Evolutionary conservation across 208 protist species (phyloP).

Genomic region (Leishmania gerbilli): DNA sequence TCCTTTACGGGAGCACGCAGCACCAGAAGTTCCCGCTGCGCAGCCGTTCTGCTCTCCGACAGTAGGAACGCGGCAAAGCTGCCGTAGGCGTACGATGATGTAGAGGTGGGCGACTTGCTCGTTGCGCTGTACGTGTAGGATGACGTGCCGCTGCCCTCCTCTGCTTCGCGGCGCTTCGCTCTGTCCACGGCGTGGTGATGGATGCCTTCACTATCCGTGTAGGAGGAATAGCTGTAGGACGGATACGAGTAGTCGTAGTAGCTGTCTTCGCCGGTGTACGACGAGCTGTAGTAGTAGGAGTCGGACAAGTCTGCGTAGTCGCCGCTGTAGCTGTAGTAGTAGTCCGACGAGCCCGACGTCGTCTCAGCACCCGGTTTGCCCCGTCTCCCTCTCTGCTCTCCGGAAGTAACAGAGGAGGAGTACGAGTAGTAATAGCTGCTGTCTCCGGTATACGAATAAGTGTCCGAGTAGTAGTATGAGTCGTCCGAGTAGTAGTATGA

Average conservation of each 20-base stretch:
- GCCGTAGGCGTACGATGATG: constrained; percentile 40
- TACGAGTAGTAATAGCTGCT: constrained; percentile 28
- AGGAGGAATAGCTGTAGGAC: constrained; percentile 19
- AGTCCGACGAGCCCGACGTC: constrained; percentile 5
- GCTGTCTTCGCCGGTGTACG: constrained; percentile 9
- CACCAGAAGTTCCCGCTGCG: constrained; percentile 45
- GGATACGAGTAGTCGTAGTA: constrained; percentile 7
- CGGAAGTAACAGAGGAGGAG: constrained; percentile 9
- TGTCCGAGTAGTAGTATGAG: constrained; percentile 3
- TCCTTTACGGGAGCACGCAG: constrained; percentile 45
- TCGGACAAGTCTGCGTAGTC: constrained; percentile 26
- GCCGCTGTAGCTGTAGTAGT: constrained; percentile 12
- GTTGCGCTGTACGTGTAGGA: constrained; percentile 25
- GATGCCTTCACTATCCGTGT: constrained; percentile 19
- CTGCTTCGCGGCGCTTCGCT: not conserved
- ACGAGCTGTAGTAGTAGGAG: constrained; percentile 21
- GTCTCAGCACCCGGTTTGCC: not conserved
- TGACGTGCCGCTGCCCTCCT: not conserved
- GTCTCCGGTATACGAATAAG: constrained; percentile 11
- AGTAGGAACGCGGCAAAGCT: constrained; percentile 9
- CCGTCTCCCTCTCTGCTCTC: not conserved
- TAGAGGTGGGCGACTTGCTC: constrained; percentile 26
- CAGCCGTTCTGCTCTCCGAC: not conserved
- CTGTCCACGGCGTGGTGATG: not conserved
- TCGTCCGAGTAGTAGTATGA: constrained; percentile 5